Evolutionary conservation across 495 filamentous ascomycete species (phyloP).

Genomic region (Tuber umbilicatum): DNA sequence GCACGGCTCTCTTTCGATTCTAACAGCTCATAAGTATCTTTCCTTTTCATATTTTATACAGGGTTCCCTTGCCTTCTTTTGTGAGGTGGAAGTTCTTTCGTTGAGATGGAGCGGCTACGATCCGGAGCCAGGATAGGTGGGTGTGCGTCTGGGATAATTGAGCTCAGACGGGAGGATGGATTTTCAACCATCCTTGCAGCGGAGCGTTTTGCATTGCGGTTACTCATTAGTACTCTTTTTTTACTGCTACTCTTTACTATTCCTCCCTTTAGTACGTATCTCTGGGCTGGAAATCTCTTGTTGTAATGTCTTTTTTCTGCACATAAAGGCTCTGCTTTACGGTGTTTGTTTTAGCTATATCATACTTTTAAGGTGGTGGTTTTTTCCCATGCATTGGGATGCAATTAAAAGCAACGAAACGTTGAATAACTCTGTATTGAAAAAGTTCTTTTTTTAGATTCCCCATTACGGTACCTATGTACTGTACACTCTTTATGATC

Average conservation of each 20-base stretch:
- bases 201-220: neutral
- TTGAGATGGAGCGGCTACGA: constrained; percentile 10
- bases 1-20: neutral
- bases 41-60: neutral
- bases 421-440: neutral
- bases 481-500: neutral
- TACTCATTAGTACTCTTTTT: constrained; percentile 1
- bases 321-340: neutral
- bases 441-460: neutral
- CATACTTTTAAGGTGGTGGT: neutral
- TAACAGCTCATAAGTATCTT: neutral
- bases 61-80: constrained; percentile 20
- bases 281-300: neutral
- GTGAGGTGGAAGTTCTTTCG: constrained; percentile 17
- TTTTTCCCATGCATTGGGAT: neutral
- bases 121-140: neutral
- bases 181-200: neutral
- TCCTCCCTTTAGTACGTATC: neutral
- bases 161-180: neutral
- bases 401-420: neutral
- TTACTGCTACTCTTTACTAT: neutral
- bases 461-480: too few species aligned
- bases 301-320: constrained; percentile 1
- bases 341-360: neutral
- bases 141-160: neutral